Base-by-base conservation (phyloP, 345 rosid species). In the Viola odorata region DNA sequence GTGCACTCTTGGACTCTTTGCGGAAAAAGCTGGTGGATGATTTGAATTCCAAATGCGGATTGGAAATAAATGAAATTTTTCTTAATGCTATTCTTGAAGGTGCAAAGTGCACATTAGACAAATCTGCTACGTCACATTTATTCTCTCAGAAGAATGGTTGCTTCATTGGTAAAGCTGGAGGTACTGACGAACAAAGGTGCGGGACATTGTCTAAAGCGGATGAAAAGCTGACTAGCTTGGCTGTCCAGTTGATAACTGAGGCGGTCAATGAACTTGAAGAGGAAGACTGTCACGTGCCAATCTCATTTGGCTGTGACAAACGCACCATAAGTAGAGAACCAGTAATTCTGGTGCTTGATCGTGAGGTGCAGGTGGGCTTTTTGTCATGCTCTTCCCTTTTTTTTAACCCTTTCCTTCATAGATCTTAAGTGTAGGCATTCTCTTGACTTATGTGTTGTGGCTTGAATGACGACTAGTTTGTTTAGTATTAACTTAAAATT, bases 291-390 rank as follows among this genome's bases (percentile, higher is more conserved):
- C n/a, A n/a, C n/a, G n/a, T n/a, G n/a, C n/a, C n/a, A n/a, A n/a
- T n/a, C n/a, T n/a, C n/a, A n/a, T n/a, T n/a, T n/a, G n/a, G n/a
- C n/a, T n/a, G n/a, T n/a, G n/a, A n/a, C n/a, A n/a, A n/a, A n/a
- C n/a, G n/a, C 6, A 12, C 63, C 64, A 60, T 53, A 60, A 50
- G 58, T 39, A 83, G 88, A 72, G 96, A 85, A 60, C 87, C 99
- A 41, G 69, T 81, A 56, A 80, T 88, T 68, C 69, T 94, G 61
- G 97, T 90, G 64, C 68, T 85, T 60, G 99, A 88, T 62, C 55
- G 63, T 61, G 97, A 86, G 69, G 82, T 90, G 65, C 99, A 94
- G 99, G 99, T 90, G 50, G 45, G 87, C 8, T 17, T 23, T 23
- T 47, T 41, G 12, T 60, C 49, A 4, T 15, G 3, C 59, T 12